Base-by-base conservation (phyloP, 257 asterid genomes). In the Vinca minor region DNA sequence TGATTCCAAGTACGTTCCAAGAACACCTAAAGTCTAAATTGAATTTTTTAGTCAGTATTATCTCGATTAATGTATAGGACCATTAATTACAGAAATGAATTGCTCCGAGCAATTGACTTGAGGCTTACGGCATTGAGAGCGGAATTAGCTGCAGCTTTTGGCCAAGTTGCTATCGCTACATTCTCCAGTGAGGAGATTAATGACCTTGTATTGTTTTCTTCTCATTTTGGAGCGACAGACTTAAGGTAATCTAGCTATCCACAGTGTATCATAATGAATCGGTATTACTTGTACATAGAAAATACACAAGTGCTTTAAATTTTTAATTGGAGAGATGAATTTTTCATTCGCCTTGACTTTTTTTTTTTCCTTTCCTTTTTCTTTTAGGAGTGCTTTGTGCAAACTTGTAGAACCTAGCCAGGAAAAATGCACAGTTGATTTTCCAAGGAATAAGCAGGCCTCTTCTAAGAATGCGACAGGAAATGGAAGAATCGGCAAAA, bases 91-190 rank as follows among this genome's bases (percentile, higher is more conserved):
- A 94, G 99, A 81, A 88, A 85, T 67, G 96, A 92, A 71, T 71
- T 92, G 73, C 78, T 92, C 44, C 94, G 83, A 66, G 98, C 98
- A 62, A 81, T 92, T 67, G 87, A 92, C 75, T 72, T 85, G 77
- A 84, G 98, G 78, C 87, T 92, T 54, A 66, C 75, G 59, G 84
- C 95, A 23, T 70, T 92, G 74, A 72, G 77, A 74, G 85, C 72
- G 69, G 94, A 92, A 70, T 64, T 92, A 60, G 76, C 73, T 48
- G 54, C 80, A 74, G 87, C 86, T 63, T 82, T 92, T 52, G 87
- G 78, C 66, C 81, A 77, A 75, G 86, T 85, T 71, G 78, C 84
- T 70, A 85, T 85, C 56, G 50, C 83, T 46, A 63, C 74, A 61
- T 84, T 71, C 63, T 83, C 96, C 32, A 36, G 73, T 66, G 81